phyloP scores from a whole-genome alignment of 805 yeast species.

The Kuraishia hungarica region DNA sequence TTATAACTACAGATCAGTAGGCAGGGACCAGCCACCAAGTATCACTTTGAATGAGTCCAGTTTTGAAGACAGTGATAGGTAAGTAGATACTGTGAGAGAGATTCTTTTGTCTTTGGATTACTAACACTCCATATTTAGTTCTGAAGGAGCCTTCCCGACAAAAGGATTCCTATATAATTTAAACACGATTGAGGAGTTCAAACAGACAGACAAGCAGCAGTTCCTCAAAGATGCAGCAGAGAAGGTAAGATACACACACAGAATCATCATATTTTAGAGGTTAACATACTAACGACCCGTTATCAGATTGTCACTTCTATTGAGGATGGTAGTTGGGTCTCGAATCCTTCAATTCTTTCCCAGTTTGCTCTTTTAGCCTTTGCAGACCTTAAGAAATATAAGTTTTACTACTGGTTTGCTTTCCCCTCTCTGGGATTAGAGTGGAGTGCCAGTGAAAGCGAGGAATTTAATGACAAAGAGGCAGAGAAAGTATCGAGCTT shows the following conservation, averaged over 20 bases:
- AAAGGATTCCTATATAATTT: constrained; percentile 42
- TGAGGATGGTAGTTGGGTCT: constrained; percentile 22
- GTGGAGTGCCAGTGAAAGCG: constrained; percentile 28
- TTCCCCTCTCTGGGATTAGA: constrained; percentile 55
- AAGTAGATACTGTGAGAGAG: neutral
- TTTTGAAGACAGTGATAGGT: constrained; percentile 13
- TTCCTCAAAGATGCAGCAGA: constrained; percentile 38
- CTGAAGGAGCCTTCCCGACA: constrained; percentile 13
- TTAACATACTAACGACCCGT: neutral
- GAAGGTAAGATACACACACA: constrained; percentile 8
- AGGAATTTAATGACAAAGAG: neutral
- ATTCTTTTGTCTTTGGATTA: no score
- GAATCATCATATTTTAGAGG: neutral
- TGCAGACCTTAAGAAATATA: constrained; percentile 85
- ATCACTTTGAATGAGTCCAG: constrained; percentile 22
- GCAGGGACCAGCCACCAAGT: constrained; percentile 21
- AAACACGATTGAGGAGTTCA: constrained; percentile 85
- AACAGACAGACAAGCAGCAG: constrained; percentile 50
- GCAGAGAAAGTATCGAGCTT: neutral
- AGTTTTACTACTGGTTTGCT: constrained; percentile 85
- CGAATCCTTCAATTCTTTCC: constrained; percentile 31
- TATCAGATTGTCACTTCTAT: constrained; percentile 17
- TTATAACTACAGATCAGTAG: constrained; percentile 20
- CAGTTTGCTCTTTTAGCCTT: constrained; percentile 52
- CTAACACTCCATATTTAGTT: neutral